Evolutionary conservation across 495 filamentous ascomycete genomes (phyloP).

Genomic region (Penicillium simplicissimum): DNA sequence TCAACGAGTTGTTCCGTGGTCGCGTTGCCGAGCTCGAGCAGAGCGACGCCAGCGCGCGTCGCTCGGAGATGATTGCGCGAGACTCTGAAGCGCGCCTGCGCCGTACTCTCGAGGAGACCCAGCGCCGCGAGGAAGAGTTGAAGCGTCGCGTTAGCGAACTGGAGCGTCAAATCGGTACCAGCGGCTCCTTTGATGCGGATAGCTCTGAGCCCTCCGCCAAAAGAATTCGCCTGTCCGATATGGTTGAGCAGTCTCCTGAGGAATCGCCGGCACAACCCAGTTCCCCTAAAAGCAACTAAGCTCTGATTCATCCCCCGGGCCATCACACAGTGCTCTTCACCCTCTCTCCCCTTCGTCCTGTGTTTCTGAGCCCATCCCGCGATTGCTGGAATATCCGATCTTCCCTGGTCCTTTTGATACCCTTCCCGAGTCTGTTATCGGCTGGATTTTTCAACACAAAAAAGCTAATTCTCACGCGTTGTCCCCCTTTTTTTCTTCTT

Average conservation of each 20-base stretch:
- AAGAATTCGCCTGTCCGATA: slow-evolving; percentile 45
- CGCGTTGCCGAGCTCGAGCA: slow-evolving; percentile 84
- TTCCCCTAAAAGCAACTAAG: slow-evolving; percentile 43
- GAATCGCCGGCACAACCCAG: slow-evolving; percentile 35
- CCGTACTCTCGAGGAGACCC: slow-evolving; percentile 70
- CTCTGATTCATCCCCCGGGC: not conserved
- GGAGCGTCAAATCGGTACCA: slow-evolving; percentile 57
- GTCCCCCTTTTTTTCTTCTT: slow-evolving; percentile 13
- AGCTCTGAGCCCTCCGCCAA: slow-evolving; percentile 49
- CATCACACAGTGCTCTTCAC: not conserved
- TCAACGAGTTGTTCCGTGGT: slow-evolving; percentile 91
- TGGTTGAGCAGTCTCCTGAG: slow-evolving; percentile 44
- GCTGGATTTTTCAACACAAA: slow-evolving; percentile 30
- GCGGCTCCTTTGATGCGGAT: slow-evolving; percentile 27
- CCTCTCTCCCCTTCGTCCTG: not conserved
- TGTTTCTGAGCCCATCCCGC: not conserved
- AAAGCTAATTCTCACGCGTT: slow-evolving; percentile 27
- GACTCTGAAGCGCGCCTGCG: slow-evolving; percentile 63
- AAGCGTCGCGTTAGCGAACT: slow-evolving; percentile 80
- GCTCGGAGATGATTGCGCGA: slow-evolving; percentile 57
- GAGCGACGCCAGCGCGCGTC: slow-evolving; percentile 66
- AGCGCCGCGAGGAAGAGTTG: slow-evolving; percentile 76
- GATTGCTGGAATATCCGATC: slow-evolving; percentile 33
- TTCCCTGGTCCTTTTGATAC: slow-evolving; percentile 48
- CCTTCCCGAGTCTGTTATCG: slow-evolving; percentile 43